These are phyloP conservation scores for Begonia masoniana DNA, from an alignment of 306 rosid species.

Conservation along the genomic window DNA sequence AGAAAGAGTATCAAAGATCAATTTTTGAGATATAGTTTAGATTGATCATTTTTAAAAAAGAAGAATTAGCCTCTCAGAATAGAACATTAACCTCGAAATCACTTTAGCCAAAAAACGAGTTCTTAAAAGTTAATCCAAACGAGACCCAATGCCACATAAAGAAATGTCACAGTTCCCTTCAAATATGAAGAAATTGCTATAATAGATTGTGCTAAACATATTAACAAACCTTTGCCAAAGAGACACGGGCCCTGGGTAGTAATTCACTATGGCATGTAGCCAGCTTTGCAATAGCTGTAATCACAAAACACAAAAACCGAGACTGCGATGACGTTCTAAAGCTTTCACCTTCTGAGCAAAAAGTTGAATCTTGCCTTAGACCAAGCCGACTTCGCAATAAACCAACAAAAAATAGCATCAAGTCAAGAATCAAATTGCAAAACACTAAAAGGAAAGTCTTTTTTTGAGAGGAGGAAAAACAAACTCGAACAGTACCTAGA, in stretches of 20 bases:
- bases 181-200: background rate
- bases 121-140: too few species aligned
- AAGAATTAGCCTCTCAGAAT: background rate
- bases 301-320: conserved; percentile 85
- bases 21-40: too few species aligned
- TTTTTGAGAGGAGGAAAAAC: too few species aligned
- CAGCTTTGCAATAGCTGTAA: conserved; percentile 93
- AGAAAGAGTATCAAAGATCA: too few species aligned
- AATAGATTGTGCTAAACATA: background rate
- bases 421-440: background rate
- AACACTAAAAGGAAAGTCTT: too few species aligned
- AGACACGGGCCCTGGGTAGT: conserved; percentile 78
- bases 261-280: conserved; percentile 85
- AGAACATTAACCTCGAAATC: background rate
- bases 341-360: conserved; percentile 31
- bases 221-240: conserved; percentile 75
- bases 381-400: conserved; percentile 59
- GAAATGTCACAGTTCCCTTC: too few species aligned
- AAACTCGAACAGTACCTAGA: conserved; percentile 38
- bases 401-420: background rate
- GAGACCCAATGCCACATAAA: too few species aligned
- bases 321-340: conserved; percentile 71
- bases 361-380: conserved; percentile 48
- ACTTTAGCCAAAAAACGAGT: too few species aligned
- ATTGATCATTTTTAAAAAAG: background rate